These are phyloP conservation scores for Cladosporium sp. DNA, from an alignment of 2,329 filamentous ascomycete species.

Conservation along the genomic window DNA sequence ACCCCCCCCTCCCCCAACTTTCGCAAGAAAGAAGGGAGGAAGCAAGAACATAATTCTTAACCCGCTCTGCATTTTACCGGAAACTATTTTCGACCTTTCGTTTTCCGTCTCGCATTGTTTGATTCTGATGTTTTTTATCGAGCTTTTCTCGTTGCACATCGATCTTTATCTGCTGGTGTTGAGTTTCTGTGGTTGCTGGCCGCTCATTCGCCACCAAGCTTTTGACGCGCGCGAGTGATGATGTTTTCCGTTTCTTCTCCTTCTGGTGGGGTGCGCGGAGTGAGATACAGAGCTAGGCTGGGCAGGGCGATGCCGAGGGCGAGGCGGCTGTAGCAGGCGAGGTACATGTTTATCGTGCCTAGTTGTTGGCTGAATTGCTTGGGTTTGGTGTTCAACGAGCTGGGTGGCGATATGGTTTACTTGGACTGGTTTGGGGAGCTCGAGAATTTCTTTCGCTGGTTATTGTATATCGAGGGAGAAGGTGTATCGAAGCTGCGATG, in stretches of 20 bases:
- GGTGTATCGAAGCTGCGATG: no score
- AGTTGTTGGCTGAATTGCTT: neutral
- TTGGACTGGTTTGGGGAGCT: neutral
- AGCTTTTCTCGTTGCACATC: neutral
- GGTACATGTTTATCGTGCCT: neutral
- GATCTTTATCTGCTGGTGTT: neutral
- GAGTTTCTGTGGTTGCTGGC: neutral
- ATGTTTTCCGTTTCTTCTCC: neutral
- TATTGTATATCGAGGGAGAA: no score
- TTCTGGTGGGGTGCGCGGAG: neutral
- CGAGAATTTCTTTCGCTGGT: neutral
- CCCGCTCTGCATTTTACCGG: neutral
- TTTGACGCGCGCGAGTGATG: neutral
- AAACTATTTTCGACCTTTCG: neutral
- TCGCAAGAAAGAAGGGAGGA: neutral
- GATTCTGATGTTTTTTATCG: neutral
- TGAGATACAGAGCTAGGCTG: neutral
- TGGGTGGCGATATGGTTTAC: neutral
- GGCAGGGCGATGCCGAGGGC: neutral
- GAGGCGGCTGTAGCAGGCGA: slow-evolving; percentile 1
- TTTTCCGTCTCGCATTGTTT: neutral
- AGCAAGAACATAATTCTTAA: slow-evolving; percentile 2
- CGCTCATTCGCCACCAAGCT: neutral
- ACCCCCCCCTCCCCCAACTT: no score
- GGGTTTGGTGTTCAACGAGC: neutral